Evolutionary conservation across 805 yeast species (phyloP).

Genomic region (Myxozyma nipponensis): DNA sequence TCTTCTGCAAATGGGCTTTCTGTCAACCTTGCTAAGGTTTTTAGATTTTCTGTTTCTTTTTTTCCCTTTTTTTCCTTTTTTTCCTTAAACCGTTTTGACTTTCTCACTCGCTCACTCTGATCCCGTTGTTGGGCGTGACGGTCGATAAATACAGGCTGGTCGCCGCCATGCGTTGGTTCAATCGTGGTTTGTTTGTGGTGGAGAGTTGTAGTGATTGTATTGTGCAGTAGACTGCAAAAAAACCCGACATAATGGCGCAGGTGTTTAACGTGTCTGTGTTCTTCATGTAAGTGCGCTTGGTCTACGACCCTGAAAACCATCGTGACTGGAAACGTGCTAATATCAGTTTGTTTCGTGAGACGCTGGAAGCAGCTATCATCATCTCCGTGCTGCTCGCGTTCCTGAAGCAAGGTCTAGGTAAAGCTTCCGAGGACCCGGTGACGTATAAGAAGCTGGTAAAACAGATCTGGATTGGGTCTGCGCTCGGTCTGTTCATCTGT

Average conservation of each 20-base stretch:
- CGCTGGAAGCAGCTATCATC: slow-evolving; percentile 86
- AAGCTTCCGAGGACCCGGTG: slow-evolving; percentile 32
- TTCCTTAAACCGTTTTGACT: too few relatives aligned
- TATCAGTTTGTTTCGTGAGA: slow-evolving; percentile 73
- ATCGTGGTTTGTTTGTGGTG: too few relatives aligned
- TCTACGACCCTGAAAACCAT: not conserved
- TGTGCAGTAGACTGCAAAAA: too few relatives aligned
- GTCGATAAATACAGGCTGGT: too few relatives aligned
- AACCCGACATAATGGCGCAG: slow-evolving; percentile 44
- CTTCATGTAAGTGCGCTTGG: slow-evolving; percentile 22
- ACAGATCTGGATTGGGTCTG: slow-evolving; percentile 87
- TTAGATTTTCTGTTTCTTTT: too few relatives aligned
- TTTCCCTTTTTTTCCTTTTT: too few relatives aligned
- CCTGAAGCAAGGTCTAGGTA: slow-evolving; percentile 80
- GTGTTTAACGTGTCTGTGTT: slow-evolving; percentile 49
- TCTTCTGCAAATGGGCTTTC: too few relatives aligned
- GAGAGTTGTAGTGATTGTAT: too few relatives aligned
- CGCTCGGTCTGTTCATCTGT: slow-evolving; percentile 72
- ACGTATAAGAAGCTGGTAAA: slow-evolving; percentile 61
- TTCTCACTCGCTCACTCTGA: too few relatives aligned
- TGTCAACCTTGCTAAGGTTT: too few relatives aligned
- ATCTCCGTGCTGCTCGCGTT: slow-evolving; percentile 89
- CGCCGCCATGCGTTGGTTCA: too few relatives aligned
- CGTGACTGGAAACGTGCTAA: not conserved
- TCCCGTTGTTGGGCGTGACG: too few relatives aligned